Conservation (phyloP, 2,329 filamentous ascomycete genomes). For the Pseudogymnoascus sp. region DNA sequence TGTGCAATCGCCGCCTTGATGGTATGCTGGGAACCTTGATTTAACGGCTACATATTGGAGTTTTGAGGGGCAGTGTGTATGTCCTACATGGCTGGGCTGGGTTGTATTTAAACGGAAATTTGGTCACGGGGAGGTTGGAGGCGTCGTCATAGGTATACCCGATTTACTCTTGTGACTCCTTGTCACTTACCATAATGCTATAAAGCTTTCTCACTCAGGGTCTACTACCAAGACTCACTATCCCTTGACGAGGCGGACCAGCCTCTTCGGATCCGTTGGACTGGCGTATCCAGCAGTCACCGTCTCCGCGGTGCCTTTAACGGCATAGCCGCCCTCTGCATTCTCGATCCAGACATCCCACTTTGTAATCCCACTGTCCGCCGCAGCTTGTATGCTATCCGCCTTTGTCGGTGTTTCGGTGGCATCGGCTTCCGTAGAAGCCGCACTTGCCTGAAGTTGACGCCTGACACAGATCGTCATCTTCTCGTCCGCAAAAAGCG, state of each 20-base stretch:
- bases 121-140: background rate
- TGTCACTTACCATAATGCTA: background rate
- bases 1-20: constrained; percentile 9
- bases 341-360: constrained; percentile 64
- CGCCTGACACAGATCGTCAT: constrained; percentile 63
- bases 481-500: constrained; percentile 67
- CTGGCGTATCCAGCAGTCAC: background rate
- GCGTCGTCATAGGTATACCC: background rate
- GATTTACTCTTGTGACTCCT: background rate
- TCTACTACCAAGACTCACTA: background rate
- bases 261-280: background rate
- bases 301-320: constrained; percentile 45
- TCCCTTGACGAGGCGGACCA: background rate
- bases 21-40: constrained; percentile 6
- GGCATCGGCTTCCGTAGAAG: background rate
- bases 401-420: constrained; percentile 30
- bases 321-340: constrained; percentile 53
- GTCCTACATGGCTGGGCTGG: background rate
- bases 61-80: background rate
- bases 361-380: constrained; percentile 21
- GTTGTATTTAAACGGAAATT: background rate
- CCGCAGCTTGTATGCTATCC: constrained; percentile 29
- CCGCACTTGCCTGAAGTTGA: background rate
- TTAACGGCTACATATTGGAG: constrained; percentile 12
- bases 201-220: background rate